phyloP scores from a whole-genome alignment of 1,284 basidiomycete genomes.

The Cystobasidium sp. region DNA sequence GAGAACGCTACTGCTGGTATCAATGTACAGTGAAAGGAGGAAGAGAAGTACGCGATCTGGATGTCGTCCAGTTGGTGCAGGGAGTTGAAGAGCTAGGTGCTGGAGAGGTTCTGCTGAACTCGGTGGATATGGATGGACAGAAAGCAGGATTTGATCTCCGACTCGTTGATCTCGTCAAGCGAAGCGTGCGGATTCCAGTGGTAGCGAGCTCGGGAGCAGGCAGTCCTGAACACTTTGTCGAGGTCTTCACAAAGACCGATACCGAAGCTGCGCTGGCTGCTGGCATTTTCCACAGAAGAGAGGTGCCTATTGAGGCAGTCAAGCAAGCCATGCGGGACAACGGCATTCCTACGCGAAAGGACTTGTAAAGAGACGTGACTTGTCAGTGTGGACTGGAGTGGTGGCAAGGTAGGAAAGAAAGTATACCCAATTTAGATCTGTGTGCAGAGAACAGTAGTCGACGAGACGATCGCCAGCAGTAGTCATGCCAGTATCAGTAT shows the following conservation, averaged over 20 bases:
- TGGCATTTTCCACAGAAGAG: constrained; percentile 93
- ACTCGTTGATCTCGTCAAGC: constrained; percentile 74
- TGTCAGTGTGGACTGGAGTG: not conserved
- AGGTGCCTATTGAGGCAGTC: constrained; percentile 67
- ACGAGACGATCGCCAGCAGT: too few relatives aligned
- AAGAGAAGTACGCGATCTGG: constrained; percentile 82
- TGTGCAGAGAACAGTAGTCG: too few relatives aligned
- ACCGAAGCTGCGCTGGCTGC: constrained; percentile 95
- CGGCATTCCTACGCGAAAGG: constrained; percentile 43
- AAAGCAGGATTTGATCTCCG: constrained; percentile 91
- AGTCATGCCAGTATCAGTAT: too few relatives aligned
- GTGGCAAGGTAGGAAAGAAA: too few relatives aligned
- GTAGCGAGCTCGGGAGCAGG: constrained; percentile 96
- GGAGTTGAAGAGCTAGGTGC: constrained; percentile 90
- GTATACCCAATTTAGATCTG: too few relatives aligned
- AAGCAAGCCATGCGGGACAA: constrained; percentile 54
- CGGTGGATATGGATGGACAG: constrained; percentile 94
- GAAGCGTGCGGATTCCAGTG: constrained; percentile 82
- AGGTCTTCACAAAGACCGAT: constrained; percentile 77
- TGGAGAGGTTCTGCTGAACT: constrained; percentile 93
- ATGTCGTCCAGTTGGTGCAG: constrained; percentile 85
- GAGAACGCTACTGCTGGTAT: constrained; percentile 91
- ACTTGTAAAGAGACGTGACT: constrained; percentile 8
- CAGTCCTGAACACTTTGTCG: constrained; percentile 75
- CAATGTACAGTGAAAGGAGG: constrained; percentile 96